Conservation (phyloP, 2,329 filamentous ascomycete genomes). For the Onygenales sp. region DNA sequence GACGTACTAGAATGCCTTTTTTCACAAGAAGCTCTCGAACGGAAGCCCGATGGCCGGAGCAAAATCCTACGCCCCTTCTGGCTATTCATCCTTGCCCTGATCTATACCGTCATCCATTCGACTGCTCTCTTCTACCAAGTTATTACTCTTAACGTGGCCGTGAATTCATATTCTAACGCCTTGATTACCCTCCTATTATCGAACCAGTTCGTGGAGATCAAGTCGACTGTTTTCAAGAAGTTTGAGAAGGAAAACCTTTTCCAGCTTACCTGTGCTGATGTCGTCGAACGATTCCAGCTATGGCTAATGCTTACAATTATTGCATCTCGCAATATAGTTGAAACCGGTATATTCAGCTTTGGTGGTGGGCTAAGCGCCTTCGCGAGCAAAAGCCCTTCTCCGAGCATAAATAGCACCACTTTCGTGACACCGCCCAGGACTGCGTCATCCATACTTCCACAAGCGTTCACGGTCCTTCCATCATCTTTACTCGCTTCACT, state of each 20-base stretch:
- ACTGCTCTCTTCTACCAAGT: slow-evolving; percentile 92
- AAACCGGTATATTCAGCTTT: slow-evolving; percentile 72
- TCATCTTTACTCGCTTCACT: slow-evolving; percentile 47
- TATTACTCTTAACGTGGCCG: slow-evolving; percentile 92
- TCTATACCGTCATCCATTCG: slow-evolving; percentile 81
- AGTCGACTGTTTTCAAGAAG: slow-evolving; percentile 95
- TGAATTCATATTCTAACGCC: slow-evolving; percentile 97
- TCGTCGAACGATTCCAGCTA: slow-evolving; percentile 93
- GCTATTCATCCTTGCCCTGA: slow-evolving; percentile 79
- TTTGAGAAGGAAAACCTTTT: slow-evolving; percentile 98
- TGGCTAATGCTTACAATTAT: slow-evolving; percentile 98
- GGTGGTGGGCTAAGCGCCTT: slow-evolving; percentile 29
- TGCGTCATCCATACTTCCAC: slow-evolving; percentile 66
- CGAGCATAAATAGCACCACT: slow-evolving; percentile 38
- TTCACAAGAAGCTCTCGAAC: slow-evolving; percentile 82
- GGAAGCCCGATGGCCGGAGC: slow-evolving; percentile 77
- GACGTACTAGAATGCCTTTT: slow-evolving; percentile 95
- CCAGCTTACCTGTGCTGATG: slow-evolving; percentile 89
- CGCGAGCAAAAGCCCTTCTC: slow-evolving; percentile 18
- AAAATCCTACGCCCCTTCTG: slow-evolving; percentile 82
- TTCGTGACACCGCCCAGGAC: slow-evolving; percentile 48
- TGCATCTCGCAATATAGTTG: slow-evolving; percentile 88
- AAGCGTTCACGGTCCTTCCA: slow-evolving; percentile 68
- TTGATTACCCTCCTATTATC: slow-evolving; percentile 84
- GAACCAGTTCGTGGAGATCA: slow-evolving; percentile 98